A percentile compares a stretch with the other conserved stretches of the same genome.
These are phyloP conservation scores for Ambrosiella xylebori DNA, from an alignment of 2,329 filamentous ascomycete genomes.

Conservation along the genomic window DNA sequence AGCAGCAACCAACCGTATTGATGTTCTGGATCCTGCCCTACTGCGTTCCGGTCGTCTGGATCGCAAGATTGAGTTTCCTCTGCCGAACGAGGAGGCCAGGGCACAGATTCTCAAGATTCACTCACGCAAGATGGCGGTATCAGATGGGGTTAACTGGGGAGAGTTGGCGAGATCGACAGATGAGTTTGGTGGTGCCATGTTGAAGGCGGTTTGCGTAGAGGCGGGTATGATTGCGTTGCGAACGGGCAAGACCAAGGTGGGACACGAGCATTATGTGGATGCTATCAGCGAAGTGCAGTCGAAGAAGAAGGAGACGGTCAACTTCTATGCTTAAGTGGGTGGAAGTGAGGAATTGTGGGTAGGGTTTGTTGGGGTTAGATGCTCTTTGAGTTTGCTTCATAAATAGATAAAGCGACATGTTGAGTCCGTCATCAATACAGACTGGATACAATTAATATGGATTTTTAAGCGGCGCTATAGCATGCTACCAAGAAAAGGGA, in stretches of 20 bases:
- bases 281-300: slow-evolving; percentile 90
- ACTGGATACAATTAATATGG: neutral
- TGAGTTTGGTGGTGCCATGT: slow-evolving; percentile 92
- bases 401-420: neutral
- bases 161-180: slow-evolving; percentile 93
- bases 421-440: neutral
- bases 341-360: neutral
- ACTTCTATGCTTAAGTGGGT: slow-evolving; percentile 31
- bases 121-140: slow-evolving; percentile 94
- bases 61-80: slow-evolving; percentile 93
- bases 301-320: slow-evolving; percentile 80
- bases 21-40: slow-evolving; percentile 81
- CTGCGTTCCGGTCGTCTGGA: slow-evolving; percentile 84
- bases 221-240: slow-evolving; percentile 97
- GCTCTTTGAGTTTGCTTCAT: neutral
- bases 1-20: slow-evolving; percentile 84
- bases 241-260: slow-evolving; percentile 88
- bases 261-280: slow-evolving; percentile 96
- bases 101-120: slow-evolving; percentile 97
- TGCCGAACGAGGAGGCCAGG: slow-evolving; percentile 93
- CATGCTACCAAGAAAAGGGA: no score
- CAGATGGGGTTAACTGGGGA: slow-evolving; percentile 84
- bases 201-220: slow-evolving; percentile 97
- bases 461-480: no score
- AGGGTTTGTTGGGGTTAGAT: neutral